A percentile compares a stretch with the other conserved stretches of the same genome.
Evolutionary conservation across 805 yeast species (phyloP).

Genomic region (Kluyveromyces wickerhamii): DNA sequence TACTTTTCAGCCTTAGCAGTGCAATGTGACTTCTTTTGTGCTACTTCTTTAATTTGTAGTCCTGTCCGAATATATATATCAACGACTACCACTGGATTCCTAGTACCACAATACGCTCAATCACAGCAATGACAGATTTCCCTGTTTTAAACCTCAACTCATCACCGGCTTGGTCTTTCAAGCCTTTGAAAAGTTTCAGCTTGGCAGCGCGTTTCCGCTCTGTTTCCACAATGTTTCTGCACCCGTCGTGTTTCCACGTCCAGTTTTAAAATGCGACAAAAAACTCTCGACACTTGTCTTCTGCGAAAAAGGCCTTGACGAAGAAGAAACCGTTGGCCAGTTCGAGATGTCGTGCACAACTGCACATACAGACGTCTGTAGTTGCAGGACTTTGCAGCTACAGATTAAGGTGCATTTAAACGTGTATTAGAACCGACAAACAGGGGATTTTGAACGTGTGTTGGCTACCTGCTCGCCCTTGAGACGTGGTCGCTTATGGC

Average conservation of each 20-base stretch:
- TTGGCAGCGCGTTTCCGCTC: neutral
- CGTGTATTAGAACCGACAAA: neutral
- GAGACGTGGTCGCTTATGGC: too few relatives aligned
- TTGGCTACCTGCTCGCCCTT: too few relatives aligned
- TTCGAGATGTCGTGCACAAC: neutral
- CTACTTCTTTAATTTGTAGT: too few relatives aligned
- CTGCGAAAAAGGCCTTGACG: neutral
- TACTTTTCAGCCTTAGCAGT: too few relatives aligned
- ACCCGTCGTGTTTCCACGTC: neutral
- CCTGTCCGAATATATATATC: too few relatives aligned
- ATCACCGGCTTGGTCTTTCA: too few relatives aligned
- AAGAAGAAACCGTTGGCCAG: neutral
- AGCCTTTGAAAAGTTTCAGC: too few relatives aligned
- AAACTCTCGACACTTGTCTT: neutral
- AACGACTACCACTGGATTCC: too few relatives aligned
- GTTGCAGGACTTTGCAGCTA: neutral
- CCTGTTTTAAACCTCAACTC: too few relatives aligned
- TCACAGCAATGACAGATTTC: too few relatives aligned
- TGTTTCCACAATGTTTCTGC: conserved; percentile 1
- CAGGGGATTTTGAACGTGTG: neutral
- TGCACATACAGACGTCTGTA: neutral
- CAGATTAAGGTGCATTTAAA: neutral
- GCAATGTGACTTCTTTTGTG: too few relatives aligned
- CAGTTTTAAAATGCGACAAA: conserved; percentile 2
- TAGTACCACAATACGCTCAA: too few relatives aligned